phyloP scores from a whole-genome alignment of 208 protist genomes.

The Trypanosomatidae sp. region DNA sequence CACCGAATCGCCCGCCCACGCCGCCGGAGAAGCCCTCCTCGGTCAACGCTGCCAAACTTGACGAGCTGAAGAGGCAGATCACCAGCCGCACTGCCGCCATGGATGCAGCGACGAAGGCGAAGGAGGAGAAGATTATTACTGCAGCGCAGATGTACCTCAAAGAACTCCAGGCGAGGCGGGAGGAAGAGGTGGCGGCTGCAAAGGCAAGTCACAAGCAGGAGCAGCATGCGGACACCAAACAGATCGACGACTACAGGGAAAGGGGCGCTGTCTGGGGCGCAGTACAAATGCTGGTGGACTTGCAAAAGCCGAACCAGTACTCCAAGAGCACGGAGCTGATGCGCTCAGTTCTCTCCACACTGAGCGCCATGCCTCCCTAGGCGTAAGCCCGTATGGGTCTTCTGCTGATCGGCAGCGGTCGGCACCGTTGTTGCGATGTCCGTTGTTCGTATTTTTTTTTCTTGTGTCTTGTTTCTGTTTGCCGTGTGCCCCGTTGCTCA shows the following conservation, averaged over 20 bases:
- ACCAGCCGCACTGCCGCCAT: slow-evolving; percentile 51
- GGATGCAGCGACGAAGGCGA: slow-evolving; percentile 63
- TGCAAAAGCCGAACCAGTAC: slow-evolving; percentile 76
- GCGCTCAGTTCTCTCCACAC: slow-evolving; percentile 56
- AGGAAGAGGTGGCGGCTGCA: slow-evolving; percentile 49
- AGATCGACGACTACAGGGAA: slow-evolving; percentile 58
- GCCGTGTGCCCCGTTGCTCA: not conserved
- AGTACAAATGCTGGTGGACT: slow-evolving; percentile 71
- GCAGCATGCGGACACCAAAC: slow-evolving; percentile 48
- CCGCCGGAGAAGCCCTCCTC: slow-evolving; percentile 15
- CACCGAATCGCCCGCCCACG: slow-evolving; percentile 16
- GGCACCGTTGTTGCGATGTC: not conserved
- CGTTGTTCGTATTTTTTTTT: not conserved
- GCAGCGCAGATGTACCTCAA: slow-evolving; percentile 76
- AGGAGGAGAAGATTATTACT: slow-evolving; percentile 48
- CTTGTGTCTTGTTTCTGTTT: not conserved
- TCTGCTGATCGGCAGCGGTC: not conserved
- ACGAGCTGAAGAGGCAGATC: slow-evolving; percentile 69
- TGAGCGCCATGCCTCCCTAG: slow-evolving; percentile 29
- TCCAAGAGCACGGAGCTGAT: slow-evolving; percentile 86
- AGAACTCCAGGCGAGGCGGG: slow-evolving; percentile 51
- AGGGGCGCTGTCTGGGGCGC: slow-evolving; percentile 66
- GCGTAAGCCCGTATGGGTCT: not conserved
- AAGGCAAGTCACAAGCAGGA: slow-evolving; percentile 55
- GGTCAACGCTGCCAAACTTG: slow-evolving; percentile 21